Base-by-base conservation (phyloP, 441 rosid species). In the Syzygium malaccense region DNA sequence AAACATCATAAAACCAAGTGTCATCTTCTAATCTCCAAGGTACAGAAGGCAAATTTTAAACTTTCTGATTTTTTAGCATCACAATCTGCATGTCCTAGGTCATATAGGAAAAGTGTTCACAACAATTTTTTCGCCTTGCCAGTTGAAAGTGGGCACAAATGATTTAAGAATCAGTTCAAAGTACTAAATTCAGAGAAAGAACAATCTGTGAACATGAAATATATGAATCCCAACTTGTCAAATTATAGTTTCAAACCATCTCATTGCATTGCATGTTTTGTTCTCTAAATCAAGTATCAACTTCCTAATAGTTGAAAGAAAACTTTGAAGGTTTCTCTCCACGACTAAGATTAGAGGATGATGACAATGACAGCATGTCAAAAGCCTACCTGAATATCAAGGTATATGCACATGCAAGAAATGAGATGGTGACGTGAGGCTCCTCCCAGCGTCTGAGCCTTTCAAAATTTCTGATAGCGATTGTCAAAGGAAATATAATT, bases 371-470 rank as follows among this genome's bases (percentile, higher is more conserved):
- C 23, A 2, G 23, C 33, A 56, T 33, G 49, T 25, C 48, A 54
- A 54, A 85, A 33, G 87, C 33, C 49, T 85, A 90, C 91, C 91
- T 90, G 88, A 90, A 85, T 91, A 96, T 94, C 86, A 96, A 89
- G 7, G 96, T 92, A 91, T 94, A 96, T 17, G 93, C 91, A 87
- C 94, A 92, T 32, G 93, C 96, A 86, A 97, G 98, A 93, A 96
- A 97, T 53, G 95, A 94, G 88, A 95, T 80, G 28, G 99, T 98
- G 92, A 95, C 87, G 87, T 92, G 95, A 79, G 99, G 99, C 92
- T 97, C 96, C 90, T 98, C 99, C 99, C 99, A 98, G 32, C 91
- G 92, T 91, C 96, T 92, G 87, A 98, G 95, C 91, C 94, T 95
- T 87, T 95, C 96, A 87, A 96, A 92, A 89, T 92, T 95, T 92